A percentile compares a stretch with the other conserved stretches of the same genome.
Conservation (phyloP, 257 asterid genomes). For the Galeopsis tetrahit region DNA sequence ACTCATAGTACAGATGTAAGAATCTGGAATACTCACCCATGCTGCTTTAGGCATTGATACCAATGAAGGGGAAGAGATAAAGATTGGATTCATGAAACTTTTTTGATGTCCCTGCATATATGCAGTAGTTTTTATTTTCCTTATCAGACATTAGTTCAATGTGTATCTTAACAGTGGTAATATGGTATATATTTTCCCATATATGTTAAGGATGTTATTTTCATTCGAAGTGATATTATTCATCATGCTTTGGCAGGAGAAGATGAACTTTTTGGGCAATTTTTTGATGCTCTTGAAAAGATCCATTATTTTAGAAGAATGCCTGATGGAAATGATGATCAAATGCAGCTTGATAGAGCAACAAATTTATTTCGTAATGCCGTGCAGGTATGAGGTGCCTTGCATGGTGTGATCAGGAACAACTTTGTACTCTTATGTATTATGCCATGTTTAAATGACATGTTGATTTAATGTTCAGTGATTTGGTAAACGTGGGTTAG, state of each 20-base stretch:
- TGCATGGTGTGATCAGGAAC: neutral
- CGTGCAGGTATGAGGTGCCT: conserved; percentile 58
- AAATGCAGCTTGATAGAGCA: conserved; percentile 69
- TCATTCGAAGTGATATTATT: neutral
- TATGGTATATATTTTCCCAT: neutral
- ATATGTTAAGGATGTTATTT: conserved; percentile 6
- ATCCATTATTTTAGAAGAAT: conserved; percentile 59
- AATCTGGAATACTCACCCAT: neutral
- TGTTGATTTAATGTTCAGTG: conserved; percentile 10
- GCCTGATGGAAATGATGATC: conserved; percentile 81
- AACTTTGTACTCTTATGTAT: conserved; percentile 14
- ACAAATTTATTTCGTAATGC: conserved; percentile 62
- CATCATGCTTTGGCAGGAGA: conserved; percentile 47
- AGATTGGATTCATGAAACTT: neutral
- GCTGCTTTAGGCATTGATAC: conserved; percentile 13
- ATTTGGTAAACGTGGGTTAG: conserved; percentile 13
- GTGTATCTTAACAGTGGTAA: neutral
- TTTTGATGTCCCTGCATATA: neutral
- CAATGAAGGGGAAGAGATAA: conserved; percentile 13
- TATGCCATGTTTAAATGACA: neutral
- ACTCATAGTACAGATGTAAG: neutral
- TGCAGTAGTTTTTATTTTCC: neutral
- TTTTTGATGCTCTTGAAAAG: conserved; percentile 75
- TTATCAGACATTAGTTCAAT: neutral
- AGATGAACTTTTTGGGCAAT: conserved; percentile 84